Evolutionary conservation across 2,329 filamentous ascomycete species (phyloP), one percentile per base, ranked within the genome.

Genomic region (Colletotrichum spinosum): DNA sequence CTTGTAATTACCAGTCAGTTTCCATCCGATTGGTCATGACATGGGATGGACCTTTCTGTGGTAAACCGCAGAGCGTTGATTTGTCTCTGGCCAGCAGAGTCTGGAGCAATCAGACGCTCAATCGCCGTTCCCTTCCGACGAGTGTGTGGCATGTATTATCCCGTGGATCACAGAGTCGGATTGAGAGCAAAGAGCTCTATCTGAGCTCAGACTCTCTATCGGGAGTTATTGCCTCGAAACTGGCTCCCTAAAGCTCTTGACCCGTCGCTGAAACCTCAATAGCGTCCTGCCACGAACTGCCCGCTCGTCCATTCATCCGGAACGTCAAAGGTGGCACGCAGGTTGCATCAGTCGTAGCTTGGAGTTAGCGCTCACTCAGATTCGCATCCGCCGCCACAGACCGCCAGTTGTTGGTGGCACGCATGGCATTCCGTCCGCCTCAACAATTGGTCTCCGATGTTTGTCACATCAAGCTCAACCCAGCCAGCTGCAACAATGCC

Each of bases 221-320:
- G 37, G 45, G 25, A 33, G 41, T 35, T 55, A 42, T 55, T 56
- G 57, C 8, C 9, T 46, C n/a, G 17, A 51, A 12, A 51, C 50
- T 46, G 39, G 7, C 9, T 46, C 10, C 33, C 37, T 3, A 10
- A 17, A 15, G 39, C 41, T 55, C 34, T 10, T 45, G 15, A 35
- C 44, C 42, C 48, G 46, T 25, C 39, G 37, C 42, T 10, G 13
- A 15, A 33, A 12, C 55, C 33, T 25, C 1, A 25, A 25, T 25
- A 8, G 46, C 25, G 41, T n/a, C 38, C 25, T 41, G 25, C 46
- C 13, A 48, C 25, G 6, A 51, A 35, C 62, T 13, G 25, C 17
- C 52, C 35, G 48, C 39, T 8, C 10, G 41, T 17, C 25, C 25
- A 25, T 25, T 25, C 25, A 25, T 44, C 37, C 17, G 45, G 56